These are phyloP conservation scores for Candida ipomoeae DNA, from an alignment of 805 yeast genomes.

Conservation along the genomic window DNA sequence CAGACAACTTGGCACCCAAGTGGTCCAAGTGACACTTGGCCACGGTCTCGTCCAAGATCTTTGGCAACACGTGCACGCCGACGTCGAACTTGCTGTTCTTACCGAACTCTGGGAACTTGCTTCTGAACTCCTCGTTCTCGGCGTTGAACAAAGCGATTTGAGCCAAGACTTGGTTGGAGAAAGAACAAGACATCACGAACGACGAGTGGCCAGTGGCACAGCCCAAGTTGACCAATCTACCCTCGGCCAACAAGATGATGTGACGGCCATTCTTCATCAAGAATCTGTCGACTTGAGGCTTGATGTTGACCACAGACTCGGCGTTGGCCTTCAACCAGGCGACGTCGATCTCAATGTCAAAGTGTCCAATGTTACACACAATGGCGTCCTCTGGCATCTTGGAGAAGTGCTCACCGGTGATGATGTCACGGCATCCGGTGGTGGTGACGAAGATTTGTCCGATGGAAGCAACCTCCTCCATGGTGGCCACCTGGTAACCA, in stretches of 20 bases:
- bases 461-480: conserved; percentile 85
- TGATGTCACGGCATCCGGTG: conserved; percentile 98
- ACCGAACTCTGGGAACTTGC: conserved; percentile 80
- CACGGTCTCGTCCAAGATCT: conserved; percentile 97
- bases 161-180: conserved; percentile 99
- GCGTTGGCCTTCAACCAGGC: conserved; percentile 98
- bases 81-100: conserved; percentile 86
- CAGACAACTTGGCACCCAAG: conserved; percentile 84
- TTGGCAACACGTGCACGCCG: conserved; percentile 96
- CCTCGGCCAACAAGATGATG: conserved; percentile 94
- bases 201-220: conserved; percentile 99
- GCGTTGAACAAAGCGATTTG: conserved; percentile 84
- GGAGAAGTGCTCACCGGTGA: conserved; percentile 81
- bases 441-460: conserved; percentile 99
- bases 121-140: conserved; percentile 72
- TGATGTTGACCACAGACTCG: conserved; percentile 89
- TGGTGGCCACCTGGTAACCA: conserved; percentile 94
- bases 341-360: conserved; percentile 97
- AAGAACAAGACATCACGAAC: conserved; percentile 98
- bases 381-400: conserved; percentile 99
- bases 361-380: conserved; percentile 99
- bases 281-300: conserved; percentile 99
- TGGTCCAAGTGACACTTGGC: conserved; percentile 95
- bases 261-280: conserved; percentile 86
- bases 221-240: conserved; percentile 98